Evolutionary conservation across 176 grass and related monocot genomes (phyloP).

Genomic region (Urochloa ruziziensis): DNA sequence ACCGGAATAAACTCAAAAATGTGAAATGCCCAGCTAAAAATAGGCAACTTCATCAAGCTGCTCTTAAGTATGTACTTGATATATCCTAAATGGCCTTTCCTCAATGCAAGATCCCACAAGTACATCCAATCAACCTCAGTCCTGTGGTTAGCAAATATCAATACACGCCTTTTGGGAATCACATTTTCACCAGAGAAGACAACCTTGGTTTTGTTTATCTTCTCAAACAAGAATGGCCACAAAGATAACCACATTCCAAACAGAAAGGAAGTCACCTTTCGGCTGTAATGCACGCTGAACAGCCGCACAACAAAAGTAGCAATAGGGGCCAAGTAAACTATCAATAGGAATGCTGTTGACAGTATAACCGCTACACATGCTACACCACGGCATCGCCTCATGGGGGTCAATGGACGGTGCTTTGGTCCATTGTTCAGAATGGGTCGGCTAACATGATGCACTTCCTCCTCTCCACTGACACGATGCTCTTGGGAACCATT

Average conservation of each 20-base stretch:
- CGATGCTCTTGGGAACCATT: constrained; percentile 17
- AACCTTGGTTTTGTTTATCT: constrained; percentile 93
- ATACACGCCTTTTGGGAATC: constrained; percentile 54
- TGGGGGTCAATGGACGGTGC: constrained; percentile 68
- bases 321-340: constrained; percentile 72
- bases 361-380: constrained; percentile 64
- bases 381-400: constrained; percentile 73
- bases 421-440: constrained; percentile 56
- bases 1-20: constrained; percentile 95
- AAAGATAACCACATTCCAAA: constrained; percentile 89
- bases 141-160: constrained; percentile 97
- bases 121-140: constrained; percentile 99
- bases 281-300: constrained; percentile 70
- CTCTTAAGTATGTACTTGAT: constrained; percentile 97
- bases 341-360: constrained; percentile 77
- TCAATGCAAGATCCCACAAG: constrained; percentile 94
- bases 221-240: constrained; percentile 97
- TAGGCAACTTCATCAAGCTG: constrained; percentile 93
- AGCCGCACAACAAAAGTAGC: constrained; percentile 57
- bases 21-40: constrained; percentile 96
- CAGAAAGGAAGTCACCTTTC: constrained; percentile 71
- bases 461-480: constrained; percentile 44
- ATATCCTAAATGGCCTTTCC: constrained; percentile 78
- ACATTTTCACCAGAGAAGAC: constrained; percentile 82
- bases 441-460: constrained; percentile 4